phyloP scores from a whole-genome alignment of 1,139 yeast genomes.

The Nakaseomyces kungkrabaensis region DNA sequence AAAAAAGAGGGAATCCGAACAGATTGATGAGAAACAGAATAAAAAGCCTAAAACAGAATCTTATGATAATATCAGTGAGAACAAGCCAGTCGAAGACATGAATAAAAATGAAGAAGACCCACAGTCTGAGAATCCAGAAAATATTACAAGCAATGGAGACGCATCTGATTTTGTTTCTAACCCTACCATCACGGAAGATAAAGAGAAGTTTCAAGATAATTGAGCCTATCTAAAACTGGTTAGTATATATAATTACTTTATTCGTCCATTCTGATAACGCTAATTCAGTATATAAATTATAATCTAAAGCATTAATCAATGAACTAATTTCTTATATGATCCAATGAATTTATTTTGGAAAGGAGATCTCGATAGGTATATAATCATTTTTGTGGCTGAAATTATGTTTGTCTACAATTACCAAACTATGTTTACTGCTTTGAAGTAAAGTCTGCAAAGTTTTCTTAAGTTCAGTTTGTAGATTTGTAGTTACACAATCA shows the following conservation, averaged over 20 bases:
- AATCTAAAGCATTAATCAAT: too few relatives aligned
- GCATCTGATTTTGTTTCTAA: too few relatives aligned
- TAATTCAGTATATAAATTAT: too few relatives aligned
- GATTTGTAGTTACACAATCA: not conserved
- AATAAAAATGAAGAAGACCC: not conserved
- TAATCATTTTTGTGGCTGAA: not conserved
- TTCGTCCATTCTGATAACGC: too few relatives aligned
- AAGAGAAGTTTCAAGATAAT: too few relatives aligned
- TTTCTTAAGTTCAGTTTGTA: not conserved
- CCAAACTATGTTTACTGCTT: not conserved
- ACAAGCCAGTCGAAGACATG: not conserved
- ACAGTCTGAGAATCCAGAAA: too few relatives aligned
- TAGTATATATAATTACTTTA: too few relatives aligned
- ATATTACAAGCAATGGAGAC: too few relatives aligned
- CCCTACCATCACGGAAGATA: too few relatives aligned
- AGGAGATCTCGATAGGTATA: not conserved
- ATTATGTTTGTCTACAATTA: not conserved
- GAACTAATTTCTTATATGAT: too few relatives aligned
- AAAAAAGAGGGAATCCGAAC: conserved; percentile 1
- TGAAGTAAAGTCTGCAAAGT: not conserved
- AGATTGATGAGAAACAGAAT: not conserved
- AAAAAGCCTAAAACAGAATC: not conserved
- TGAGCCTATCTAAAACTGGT: too few relatives aligned
- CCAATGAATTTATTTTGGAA: not conserved
- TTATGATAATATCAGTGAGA: not conserved